These are phyloP conservation scores for Fusarium annulatum DNA, from an alignment of 2,329 filamentous ascomycete species.

Conservation along the genomic window DNA sequence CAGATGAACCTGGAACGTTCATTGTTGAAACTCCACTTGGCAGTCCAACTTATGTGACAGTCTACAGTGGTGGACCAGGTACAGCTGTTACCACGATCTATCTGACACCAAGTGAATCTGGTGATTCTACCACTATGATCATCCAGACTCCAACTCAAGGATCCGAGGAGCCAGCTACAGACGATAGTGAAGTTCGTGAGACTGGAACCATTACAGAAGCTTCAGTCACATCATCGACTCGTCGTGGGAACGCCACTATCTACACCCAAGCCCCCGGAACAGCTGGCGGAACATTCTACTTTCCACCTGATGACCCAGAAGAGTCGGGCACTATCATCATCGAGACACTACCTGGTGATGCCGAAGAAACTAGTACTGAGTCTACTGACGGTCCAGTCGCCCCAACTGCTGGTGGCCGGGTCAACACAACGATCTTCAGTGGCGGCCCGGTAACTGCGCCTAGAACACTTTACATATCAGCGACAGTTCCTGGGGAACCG, in stretches of 20 bases:
- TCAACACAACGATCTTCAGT: constrained; percentile 8
- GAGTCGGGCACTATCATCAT: background rate
- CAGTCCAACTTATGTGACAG: background rate
- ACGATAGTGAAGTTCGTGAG: fast-evolving
- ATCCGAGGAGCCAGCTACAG: background rate
- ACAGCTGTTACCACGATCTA: constrained; percentile 2
- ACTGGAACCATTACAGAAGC: background rate
- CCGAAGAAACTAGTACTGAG: background rate
- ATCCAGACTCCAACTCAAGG: constrained; percentile 20
- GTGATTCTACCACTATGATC: constrained; percentile 5
- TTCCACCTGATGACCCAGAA: constrained; percentile 1
- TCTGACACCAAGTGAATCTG: background rate
- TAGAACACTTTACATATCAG: background rate
- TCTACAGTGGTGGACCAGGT: background rate
- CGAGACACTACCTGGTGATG: background rate
- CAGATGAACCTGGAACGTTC: background rate
- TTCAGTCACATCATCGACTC: too few species aligned
- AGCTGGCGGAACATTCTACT: constrained; percentile 7
- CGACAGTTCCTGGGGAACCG: background rate
- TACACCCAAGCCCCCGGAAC: constrained; percentile 5
- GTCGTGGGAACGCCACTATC: background rate
- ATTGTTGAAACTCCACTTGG: constrained; percentile 5
- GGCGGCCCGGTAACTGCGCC: constrained; percentile 7
- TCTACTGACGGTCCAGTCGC: background rate
- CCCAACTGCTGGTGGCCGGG: background rate